Base-by-base conservation (phyloP, 2,329 filamentous ascomycete species). In the Zymoseptoria pseudotritici region DNA sequence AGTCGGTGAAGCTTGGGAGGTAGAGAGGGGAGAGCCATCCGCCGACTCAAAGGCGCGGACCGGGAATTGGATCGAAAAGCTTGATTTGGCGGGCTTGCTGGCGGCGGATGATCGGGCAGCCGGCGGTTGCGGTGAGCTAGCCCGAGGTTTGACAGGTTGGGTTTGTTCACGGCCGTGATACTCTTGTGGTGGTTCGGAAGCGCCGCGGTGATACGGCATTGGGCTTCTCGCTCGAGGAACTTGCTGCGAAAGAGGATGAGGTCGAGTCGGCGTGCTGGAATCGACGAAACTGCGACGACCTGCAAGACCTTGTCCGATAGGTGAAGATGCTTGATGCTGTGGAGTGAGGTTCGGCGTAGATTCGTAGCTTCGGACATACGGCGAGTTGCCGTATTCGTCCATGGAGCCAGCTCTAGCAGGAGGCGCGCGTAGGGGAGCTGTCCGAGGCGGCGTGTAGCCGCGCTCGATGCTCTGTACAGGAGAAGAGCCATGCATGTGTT, bases 1-100 rank as follows among this genome's bases (percentile, higher is more conserved):
- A 70, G 72, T 17, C 51, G 36, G 36, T 58, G 57, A 26, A 61
- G 60, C 46, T 58, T 29, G 71, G 62, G 64, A 72, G 63, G 50
- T 73, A 59, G 54, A 70, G 7, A 70, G 73, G 13, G 80, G 80
- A 52, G 76, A 81, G 3, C 63, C 60, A 58, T 72, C 69, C 13
- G 68, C 67, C 4, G 70, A 70, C 31, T 71, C 71, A 46, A 71
- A 70, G 2, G 69, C 67, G 49, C 69, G 67, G 11, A 73, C 68
- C 22, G 71, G 71, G 54, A 66, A 65, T 54, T 71, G 71, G 13
- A 73, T 63, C 57, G 63, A 68, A 59, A 71, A 73, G 49, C 66
- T 58, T 58, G 61, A 71, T 29, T 64, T 61, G 8, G 67, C 8
- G 59, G 53, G 13, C 61, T 55, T 26, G 66, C 58, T 19, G 59